Conservation (phyloP, 139 green algal genomes). For the Marvania coccoides region DNA sequence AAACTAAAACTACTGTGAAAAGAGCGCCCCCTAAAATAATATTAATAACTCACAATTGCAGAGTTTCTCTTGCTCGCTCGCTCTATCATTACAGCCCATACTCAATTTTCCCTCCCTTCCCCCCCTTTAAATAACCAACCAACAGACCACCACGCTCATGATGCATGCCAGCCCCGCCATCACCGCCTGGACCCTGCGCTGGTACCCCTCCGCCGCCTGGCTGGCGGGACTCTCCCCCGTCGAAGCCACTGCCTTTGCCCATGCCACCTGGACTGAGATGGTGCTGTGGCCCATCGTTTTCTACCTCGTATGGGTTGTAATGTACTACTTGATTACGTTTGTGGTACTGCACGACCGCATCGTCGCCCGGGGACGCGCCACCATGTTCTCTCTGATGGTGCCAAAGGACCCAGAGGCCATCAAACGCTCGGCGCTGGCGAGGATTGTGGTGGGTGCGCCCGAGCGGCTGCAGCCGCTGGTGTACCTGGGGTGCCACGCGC, state of each 20-base stretch:
- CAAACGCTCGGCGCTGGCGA: constrained; percentile 2
- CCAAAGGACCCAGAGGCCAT: background rate
- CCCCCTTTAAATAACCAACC: no score
- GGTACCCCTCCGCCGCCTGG: constrained; percentile 36
- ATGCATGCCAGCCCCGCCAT: constrained; percentile 25
- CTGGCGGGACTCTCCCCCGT: background rate
- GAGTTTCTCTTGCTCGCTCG: no score
- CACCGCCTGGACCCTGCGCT: constrained; percentile 40
- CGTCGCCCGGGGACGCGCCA: constrained; percentile 25
- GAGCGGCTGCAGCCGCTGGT: constrained; percentile 8
- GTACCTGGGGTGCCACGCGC: constrained; percentile 20
- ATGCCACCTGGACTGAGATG: constrained; percentile 29
- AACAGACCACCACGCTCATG: constrained; percentile 29
- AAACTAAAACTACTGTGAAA: constrained; percentile 3
- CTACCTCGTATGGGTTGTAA: constrained; percentile 43
- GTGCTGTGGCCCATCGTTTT: constrained; percentile 35
- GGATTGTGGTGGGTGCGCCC: constrained; percentile 7
- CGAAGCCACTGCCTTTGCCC: constrained; percentile 3
- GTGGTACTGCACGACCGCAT: constrained; percentile 47
- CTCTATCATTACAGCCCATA: no score
- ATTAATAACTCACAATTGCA: background rate
- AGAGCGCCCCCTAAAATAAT: background rate
- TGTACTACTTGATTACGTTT: constrained; percentile 66
- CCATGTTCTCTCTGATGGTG: constrained; percentile 47
- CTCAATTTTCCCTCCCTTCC: no score